These are phyloP conservation scores for Evernia prunastri DNA, from an alignment of 495 filamentous ascomycete species.

Conservation along the genomic window DNA sequence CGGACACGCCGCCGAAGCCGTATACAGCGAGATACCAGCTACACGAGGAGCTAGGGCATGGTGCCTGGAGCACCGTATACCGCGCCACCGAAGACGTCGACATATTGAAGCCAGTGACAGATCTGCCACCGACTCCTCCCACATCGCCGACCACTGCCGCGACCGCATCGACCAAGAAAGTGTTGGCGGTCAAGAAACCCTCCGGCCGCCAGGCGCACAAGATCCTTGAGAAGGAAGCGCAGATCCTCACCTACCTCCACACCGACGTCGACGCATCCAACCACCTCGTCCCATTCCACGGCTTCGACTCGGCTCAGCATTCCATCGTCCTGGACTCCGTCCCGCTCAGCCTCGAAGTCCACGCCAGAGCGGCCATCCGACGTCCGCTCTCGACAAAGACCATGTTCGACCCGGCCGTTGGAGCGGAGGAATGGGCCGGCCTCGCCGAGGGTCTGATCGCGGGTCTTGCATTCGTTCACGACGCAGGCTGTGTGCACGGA, in stretches of 20 bases:
- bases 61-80: slow-evolving; percentile 58
- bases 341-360: slow-evolving; percentile 44
- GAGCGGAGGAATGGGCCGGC: slow-evolving; percentile 35
- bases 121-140: slow-evolving; percentile 46
- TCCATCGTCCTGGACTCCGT: slow-evolving; percentile 51
- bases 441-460: slow-evolving; percentile 45
- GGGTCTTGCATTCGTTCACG: slow-evolving; percentile 49
- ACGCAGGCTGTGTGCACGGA: slow-evolving; percentile 44
- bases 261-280: slow-evolving; percentile 30
- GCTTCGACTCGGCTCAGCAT: slow-evolving; percentile 42
- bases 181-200: slow-evolving; percentile 52
- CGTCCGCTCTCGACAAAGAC: slow-evolving; percentile 38
- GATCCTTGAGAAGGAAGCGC: slow-evolving; percentile 48
- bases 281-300: slow-evolving; percentile 51
- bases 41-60: slow-evolving; percentile 44
- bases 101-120: slow-evolving; percentile 17
- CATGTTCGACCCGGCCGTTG: slow-evolving; percentile 49
- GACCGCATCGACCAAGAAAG: slow-evolving; percentile 12
- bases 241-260: slow-evolving; percentile 45
- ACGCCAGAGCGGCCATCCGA: slow-evolving; percentile 38
- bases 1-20: slow-evolving; percentile 11
- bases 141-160: slow-evolving; percentile 17
- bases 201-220: slow-evolving; percentile 41
- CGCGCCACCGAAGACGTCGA: slow-evolving; percentile 32
- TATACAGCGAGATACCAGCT: slow-evolving; percentile 19